Percentiles rank a stretch among this genome's conserved stretches.
phyloP scores from a whole-genome alignment of 768 basidiomycete genomes.

The Boletus insuetus region DNA sequence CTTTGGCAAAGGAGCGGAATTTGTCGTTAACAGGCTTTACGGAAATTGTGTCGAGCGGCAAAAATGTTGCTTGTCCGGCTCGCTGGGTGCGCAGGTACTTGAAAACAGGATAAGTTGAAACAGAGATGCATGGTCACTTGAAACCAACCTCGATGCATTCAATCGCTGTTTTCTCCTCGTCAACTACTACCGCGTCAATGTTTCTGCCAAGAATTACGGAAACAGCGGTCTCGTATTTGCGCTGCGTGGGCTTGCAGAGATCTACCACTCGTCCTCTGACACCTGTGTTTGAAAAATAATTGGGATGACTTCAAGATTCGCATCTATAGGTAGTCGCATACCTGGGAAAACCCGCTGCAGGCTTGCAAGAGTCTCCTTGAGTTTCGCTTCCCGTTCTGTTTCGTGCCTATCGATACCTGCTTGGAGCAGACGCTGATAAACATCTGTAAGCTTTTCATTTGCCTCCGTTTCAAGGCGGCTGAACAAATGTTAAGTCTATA shows the following conservation, averaged over 20 bases:
- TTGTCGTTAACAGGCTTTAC: constrained; percentile 93
- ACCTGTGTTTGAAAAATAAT: constrained; percentile 41
- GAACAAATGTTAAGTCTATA: neutral
- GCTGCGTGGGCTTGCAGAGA: constrained; percentile 89
- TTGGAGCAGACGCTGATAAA: constrained; percentile 82
- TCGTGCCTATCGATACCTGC: constrained; percentile 89
- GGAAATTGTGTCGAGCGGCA: constrained; percentile 97
- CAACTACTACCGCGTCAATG: constrained; percentile 93
- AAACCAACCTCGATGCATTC: constrained; percentile 87
- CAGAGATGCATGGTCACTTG: neutral
- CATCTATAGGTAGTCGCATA: constrained; percentile 23
- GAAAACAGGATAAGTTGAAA: neutral
- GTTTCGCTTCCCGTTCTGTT: constrained; percentile 74
- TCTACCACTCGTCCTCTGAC: constrained; percentile 92
- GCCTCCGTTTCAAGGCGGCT: constrained; percentile 90
- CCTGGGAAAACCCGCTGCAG: constrained; percentile 91
- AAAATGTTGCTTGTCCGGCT: constrained; percentile 94
- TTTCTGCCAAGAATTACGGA: constrained; percentile 91
- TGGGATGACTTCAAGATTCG: neutral
- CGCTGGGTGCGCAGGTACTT: constrained; percentile 95
- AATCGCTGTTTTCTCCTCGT: constrained; percentile 95
- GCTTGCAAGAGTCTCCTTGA: constrained; percentile 83
- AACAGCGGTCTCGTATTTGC: constrained; percentile 91
- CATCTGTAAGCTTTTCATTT: constrained; percentile 84
- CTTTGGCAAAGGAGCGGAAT: constrained; percentile 87